Base-by-base conservation (phyloP, 352 stramenopile genomes). In the Phytophthora vignae region DNA sequence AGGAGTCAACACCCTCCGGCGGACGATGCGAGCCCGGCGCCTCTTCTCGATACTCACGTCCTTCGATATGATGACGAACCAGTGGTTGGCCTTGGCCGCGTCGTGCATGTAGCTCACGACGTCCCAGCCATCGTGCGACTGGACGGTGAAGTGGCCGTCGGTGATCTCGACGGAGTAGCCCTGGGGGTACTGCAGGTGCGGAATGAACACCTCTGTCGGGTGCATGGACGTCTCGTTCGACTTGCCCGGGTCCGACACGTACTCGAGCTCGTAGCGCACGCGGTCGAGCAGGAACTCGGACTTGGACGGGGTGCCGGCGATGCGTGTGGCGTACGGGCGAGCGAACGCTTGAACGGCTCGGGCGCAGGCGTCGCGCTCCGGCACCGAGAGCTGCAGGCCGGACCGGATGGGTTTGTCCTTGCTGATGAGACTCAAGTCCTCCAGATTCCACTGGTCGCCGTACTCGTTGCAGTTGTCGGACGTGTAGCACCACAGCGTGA, bases 401-500 rank as follows among this genome's bases (percentile, higher is more conserved):
- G 63, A 62, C 17, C 66, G 70, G 8, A 67, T 49, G 7, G 77
- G 71, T 31, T 88, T 84, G 56, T 71, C 78, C 10, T 64, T 65
- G 42, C 85, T 95, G 46, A 95, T 87, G 44, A 97, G 74, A 40
- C 87, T 96, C 52, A 97, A 76, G 58, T 97, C 90, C 49, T 97
- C 91, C 9, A 88, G 55, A 79, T 97, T 97, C 91, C 91, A 97
- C 54, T 86, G 67, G 50, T 97, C 91, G 22, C 91, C 90, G 38
- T 83, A 93, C 15, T 77, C 60, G 74, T 96, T 90, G 61, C 60
- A 83, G 64, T 97, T 96, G 52, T 88, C 76, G 8, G 90, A 82
- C 33, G 88, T 84, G 81, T 98, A 98, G 60, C 88, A 96, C 93
- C 92, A 98, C 17, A 98, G 69, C 44, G 91, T 97, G 71, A 94